Evolutionary conservation across 352 stramenopile genomes (phyloP), one percentile per base, ranked within the genome.

Genomic region (Phytophthora capsici): DNA sequence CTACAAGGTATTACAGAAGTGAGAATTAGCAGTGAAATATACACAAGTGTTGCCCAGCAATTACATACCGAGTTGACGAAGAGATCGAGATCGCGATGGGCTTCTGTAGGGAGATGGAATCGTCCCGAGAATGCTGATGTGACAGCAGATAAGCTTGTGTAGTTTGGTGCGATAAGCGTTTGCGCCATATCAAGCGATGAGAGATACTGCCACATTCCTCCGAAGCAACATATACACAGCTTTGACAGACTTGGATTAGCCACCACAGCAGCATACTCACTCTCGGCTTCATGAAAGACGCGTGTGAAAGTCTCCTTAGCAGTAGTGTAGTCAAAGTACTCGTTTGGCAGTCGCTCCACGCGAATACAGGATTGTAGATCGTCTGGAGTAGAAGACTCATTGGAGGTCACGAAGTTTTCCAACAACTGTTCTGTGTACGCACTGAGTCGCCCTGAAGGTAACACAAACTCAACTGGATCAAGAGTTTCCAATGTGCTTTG

Each of bases 381-480:
- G 3, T 60, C 25, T 3, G 28, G 25, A 8, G 22, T 12, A 23
- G 28, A 41, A 17, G 2, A 22, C 1, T 48, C 48, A 17, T 20
- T 43, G 2, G 25, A 41, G 10, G 37, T 26, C 3, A 65, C 50
- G 49, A 76, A 86, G 30, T 23, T 58, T 10, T 75, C 55, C 28
- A 87, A 14, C 4, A 77, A 22, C 62, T 80, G 78, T 37, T 81
- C 70, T 6, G 78, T 78, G 55, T 76, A 73, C 10, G 60, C 44
- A 50, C 75, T 87, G 10, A 87, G 56, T 14, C 44, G 57, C 4
- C 75, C 72, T 20, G 28, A 25, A 20, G 75, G 77, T 10, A 84
- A 46, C 34, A 80, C 72, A 41, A 86, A 73, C 57, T 87, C 78
- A 9, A 83, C 63, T 25, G 78, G 78, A 17, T 77, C 57, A n/a